A percentile compares a stretch with the other conserved stretches of the same genome.
Evolutionary conservation across 2,329 filamentous ascomycete species (phyloP).

Genomic region (Trichoderma breve): DNA sequence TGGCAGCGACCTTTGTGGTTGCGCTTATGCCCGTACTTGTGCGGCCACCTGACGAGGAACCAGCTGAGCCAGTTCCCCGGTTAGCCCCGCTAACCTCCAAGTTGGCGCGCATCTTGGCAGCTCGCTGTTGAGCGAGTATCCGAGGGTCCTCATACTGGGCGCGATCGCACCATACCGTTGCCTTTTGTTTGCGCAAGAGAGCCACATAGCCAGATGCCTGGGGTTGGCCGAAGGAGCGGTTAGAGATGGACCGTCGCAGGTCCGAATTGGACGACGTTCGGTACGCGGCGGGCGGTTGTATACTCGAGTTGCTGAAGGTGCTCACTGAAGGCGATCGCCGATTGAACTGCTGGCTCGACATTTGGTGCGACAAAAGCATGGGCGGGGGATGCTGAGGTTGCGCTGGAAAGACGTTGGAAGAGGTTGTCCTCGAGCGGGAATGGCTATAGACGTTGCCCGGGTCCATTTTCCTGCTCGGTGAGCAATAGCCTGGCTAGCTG

Average conservation of each 20-base stretch:
- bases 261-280: constrained; percentile 56
- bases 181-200: constrained; percentile 93
- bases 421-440: constrained; percentile 55
- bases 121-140: constrained; percentile 75
- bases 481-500: background rate
- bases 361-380: constrained; percentile 25
- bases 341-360: constrained; percentile 28
- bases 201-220: constrained; percentile 83
- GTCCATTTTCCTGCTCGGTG: constrained; percentile 27
- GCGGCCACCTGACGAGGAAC: constrained; percentile 40
- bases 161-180: constrained; percentile 96
- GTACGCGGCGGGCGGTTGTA: constrained; percentile 57
- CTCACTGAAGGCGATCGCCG: constrained; percentile 65
- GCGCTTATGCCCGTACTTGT: constrained; percentile 62
- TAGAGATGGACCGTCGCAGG: constrained; percentile 75
- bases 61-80: constrained; percentile 49
- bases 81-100: constrained; percentile 69
- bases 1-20: constrained; percentile 68
- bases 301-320: constrained; percentile 69
- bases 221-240: constrained; percentile 65
- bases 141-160: constrained; percentile 89
- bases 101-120: constrained; percentile 81
- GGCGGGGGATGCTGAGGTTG: constrained; percentile 31
- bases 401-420: constrained; percentile 51
- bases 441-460: constrained; percentile 47